These are phyloP conservation scores for Phlebiopsis flavidoalba DNA, from an alignment of 768 basidiomycete genomes.

Conservation along the genomic window DNA sequence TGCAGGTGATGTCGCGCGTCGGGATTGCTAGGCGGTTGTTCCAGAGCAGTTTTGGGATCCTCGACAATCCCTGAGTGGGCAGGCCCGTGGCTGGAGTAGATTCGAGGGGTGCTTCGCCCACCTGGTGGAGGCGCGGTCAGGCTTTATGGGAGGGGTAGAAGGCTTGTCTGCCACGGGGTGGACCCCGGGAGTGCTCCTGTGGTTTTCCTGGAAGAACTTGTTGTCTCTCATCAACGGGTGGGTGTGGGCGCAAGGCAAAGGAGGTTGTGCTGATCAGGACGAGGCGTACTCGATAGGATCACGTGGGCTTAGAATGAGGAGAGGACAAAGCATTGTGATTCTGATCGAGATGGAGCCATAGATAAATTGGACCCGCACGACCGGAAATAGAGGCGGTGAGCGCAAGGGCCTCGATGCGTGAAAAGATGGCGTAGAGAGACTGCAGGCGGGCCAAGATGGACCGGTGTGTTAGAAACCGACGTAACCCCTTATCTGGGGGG, in stretches of 20 bases:
- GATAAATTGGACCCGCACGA: constrained; percentile 11
- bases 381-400: constrained; percentile 19
- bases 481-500: constrained; percentile 11
- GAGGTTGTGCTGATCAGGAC: constrained; percentile 20
- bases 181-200: neutral
- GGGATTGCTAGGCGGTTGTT: constrained; percentile 16
- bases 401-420: constrained; percentile 14
- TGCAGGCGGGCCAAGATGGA: constrained; percentile 11
- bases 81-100: constrained; percentile 6
- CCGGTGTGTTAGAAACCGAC: constrained; percentile 14
- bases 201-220: constrained; percentile 16
- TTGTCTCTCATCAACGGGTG: constrained; percentile 16
- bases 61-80: constrained; percentile 13
- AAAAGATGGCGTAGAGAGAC: constrained; percentile 16
- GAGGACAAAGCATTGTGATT: constrained; percentile 22
- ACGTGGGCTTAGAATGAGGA: constrained; percentile 17
- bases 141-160: neutral
- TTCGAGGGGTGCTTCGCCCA: neutral
- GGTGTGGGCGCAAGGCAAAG: constrained; percentile 23
- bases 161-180: constrained; percentile 1
- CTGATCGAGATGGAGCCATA: constrained; percentile 33
- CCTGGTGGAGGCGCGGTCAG: constrained; percentile 7
- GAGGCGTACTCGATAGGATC: constrained; percentile 20
- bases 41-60: constrained; percentile 14
- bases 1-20: constrained; percentile 19